These are phyloP conservation scores for Volutella citrinella DNA, from an alignment of 2,329 filamentous ascomycete species.

Conservation along the genomic window DNA sequence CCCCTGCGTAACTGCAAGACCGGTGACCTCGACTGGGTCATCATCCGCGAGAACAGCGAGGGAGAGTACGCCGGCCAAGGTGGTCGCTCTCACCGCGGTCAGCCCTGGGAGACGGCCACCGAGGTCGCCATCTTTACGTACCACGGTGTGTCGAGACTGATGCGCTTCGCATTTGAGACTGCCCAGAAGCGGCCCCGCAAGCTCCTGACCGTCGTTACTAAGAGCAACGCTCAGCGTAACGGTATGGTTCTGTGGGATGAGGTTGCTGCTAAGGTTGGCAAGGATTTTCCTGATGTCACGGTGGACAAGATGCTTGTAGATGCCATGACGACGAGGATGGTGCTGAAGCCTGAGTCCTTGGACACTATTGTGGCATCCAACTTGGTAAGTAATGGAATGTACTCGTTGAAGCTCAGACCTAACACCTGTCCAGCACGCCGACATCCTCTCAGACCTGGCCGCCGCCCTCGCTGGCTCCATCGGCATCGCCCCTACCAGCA, in stretches of 20 bases:
- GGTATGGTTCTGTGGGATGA: conserved; percentile 70
- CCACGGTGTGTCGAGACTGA: conserved; percentile 55
- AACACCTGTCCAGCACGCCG: conserved; percentile 40
- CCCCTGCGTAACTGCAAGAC: conserved; percentile 50
- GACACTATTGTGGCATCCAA: conserved; percentile 66
- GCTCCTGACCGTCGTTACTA: conserved; percentile 60
- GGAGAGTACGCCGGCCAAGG: conserved; percentile 66
- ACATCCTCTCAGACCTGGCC: conserved; percentile 69
- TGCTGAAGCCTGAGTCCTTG: conserved; percentile 54
- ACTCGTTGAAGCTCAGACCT: conserved; percentile 11
- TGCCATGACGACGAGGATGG: conserved; percentile 64
- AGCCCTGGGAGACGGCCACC: conserved; percentile 59
- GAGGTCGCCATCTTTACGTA: conserved; percentile 63
- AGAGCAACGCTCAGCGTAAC: conserved; percentile 64
- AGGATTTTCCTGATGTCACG: conserved; percentile 58
- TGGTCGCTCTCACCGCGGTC: conserved; percentile 56
- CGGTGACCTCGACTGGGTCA: conserved; percentile 62
- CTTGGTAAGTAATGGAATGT: conserved; percentile 29
- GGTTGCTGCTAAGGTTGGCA: conserved; percentile 50
- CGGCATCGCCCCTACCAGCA: conserved; percentile 68
- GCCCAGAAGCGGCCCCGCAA: conserved; percentile 55
- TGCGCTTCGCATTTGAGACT: conserved; percentile 62
- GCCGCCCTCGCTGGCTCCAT: conserved; percentile 69
- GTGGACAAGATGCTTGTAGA: conserved; percentile 66
- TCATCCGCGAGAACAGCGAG: conserved; percentile 64